phyloP scores from a whole-genome alignment of 139 green algal genomes.

The Chlamydomonas sp. region DNA sequence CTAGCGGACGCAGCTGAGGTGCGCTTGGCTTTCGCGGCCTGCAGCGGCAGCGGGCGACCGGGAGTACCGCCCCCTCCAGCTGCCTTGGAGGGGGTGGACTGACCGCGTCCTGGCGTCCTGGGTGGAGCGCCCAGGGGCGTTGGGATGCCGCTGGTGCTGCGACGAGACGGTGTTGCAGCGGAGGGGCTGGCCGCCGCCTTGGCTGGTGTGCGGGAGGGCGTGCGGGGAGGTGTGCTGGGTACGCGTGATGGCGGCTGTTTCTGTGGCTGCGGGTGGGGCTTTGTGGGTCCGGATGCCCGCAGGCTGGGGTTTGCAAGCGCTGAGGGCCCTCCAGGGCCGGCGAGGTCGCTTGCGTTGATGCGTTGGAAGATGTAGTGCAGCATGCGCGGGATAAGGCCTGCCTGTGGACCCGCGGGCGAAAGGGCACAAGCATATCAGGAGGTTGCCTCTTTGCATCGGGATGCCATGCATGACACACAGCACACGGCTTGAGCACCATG shows the following conservation, averaged over 20 bases:
- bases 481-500: no score
- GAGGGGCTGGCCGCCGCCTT: no score
- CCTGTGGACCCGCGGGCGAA: neutral
- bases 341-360: no score
- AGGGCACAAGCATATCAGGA: neutral
- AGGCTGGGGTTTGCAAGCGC: no score
- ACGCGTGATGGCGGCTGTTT: neutral
- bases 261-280: neutral
- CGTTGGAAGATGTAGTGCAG: constrained; percentile 80
- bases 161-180: neutral
- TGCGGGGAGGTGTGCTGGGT: neutral
- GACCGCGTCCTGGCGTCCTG: no score
- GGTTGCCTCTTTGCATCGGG: neutral
- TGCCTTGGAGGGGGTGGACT: no score
- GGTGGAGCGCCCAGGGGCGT: neutral
- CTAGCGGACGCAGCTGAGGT: no score
- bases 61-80: no score
- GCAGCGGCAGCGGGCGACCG: no score
- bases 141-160: constrained; percentile 21
- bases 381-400: constrained; percentile 75
- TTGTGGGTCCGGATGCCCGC: neutral
- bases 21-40: no score
- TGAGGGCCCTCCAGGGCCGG: no score
- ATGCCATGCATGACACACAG: neutral
- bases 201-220: neutral